Percentiles rank a stretch among this genome's conserved stretches.
Evolutionary conservation across 2,329 filamentous ascomycete genomes (phyloP).

Genomic region (Ceratocystis huliohia): DNA sequence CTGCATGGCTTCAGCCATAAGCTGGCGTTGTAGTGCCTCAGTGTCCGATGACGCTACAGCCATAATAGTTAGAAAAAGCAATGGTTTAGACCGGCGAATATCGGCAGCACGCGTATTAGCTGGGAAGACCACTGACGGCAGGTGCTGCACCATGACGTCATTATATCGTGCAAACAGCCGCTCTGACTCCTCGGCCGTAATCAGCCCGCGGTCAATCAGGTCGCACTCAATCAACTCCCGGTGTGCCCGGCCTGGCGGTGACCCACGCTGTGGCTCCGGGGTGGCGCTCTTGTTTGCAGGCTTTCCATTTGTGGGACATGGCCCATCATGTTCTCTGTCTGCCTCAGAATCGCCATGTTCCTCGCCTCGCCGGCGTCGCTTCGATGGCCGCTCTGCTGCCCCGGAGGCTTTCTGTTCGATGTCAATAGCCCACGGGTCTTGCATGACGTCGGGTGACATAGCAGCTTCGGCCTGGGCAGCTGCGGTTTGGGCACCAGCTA

Average conservation of each 20-base stretch:
- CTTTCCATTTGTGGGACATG: not conserved
- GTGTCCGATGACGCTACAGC: conserved; percentile 49
- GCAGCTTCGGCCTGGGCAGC: conserved; percentile 7
- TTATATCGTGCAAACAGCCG: conserved; percentile 47
- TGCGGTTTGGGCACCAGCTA: not conserved
- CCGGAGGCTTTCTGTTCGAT: not conserved
- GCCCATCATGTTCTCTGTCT: not conserved
- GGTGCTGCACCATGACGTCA: conserved; percentile 45
- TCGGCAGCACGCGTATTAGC: conserved; percentile 40
- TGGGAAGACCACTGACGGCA: conserved; percentile 51
- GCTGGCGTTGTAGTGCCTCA: conserved; percentile 42
- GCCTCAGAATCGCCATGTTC: not conserved
- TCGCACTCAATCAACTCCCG: conserved; percentile 28
- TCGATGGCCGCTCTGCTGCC: conserved; percentile 7
- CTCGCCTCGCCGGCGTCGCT: conserved; percentile 8
- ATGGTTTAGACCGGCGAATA: conserved; percentile 46
- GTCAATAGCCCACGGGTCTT: conserved; percentile 26
- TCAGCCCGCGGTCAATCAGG: conserved; percentile 45
- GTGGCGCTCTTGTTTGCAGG: not conserved
- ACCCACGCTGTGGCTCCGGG: conserved; percentile 20
- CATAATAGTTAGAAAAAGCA: conserved; percentile 59
- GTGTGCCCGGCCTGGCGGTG: conserved; percentile 17
- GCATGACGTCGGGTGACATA: conserved; percentile 21
- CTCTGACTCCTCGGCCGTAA: conserved; percentile 43
- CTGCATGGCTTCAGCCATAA: conserved; percentile 59